phyloP scores from a whole-genome alignment of 352 stramenopile species.

The Phytopythium kandeliae region DNA sequence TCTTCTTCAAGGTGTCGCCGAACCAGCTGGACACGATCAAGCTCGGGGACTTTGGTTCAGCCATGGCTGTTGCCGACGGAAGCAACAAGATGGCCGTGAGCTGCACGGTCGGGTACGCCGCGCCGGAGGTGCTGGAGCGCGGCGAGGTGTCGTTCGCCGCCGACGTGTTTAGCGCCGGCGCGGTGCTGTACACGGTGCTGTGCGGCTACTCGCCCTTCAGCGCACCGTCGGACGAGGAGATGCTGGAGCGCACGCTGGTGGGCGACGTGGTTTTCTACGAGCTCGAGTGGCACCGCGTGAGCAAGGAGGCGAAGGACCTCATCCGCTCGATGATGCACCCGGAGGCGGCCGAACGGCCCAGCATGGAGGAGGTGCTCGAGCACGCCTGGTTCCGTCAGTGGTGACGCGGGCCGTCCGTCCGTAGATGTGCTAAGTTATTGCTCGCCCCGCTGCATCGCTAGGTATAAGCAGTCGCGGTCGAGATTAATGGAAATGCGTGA shows the following conservation, averaged over 20 bases:
- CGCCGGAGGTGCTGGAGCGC: conserved; percentile 55
- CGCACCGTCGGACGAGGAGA: conserved; percentile 50
- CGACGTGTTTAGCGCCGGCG: conserved; percentile 73
- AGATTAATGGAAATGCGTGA: too few species aligned
- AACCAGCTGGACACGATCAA: conserved; percentile 48
- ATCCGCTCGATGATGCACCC: conserved; percentile 52
- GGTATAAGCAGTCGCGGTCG: neutral
- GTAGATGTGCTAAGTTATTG: conserved; percentile 5
- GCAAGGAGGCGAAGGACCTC: conserved; percentile 47
- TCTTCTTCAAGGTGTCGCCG: conserved; percentile 59
- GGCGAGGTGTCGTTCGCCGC: conserved; percentile 48
- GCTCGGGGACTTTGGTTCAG: conserved; percentile 68
- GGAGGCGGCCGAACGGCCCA: conserved; percentile 31
- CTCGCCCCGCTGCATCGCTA: neutral
- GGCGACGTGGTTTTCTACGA: conserved; percentile 56
- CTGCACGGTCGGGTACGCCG: conserved; percentile 73
- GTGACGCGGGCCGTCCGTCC: conserved; percentile 7
- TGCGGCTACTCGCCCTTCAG: conserved; percentile 65
- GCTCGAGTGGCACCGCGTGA: conserved; percentile 44
- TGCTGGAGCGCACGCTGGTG: conserved; percentile 37
- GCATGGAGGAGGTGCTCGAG: conserved; percentile 62
- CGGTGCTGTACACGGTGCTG: conserved; percentile 63
- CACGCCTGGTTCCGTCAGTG: conserved; percentile 50
- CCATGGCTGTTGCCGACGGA: conserved; percentile 34
- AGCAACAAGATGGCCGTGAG: conserved; percentile 34